These are phyloP conservation scores for Populus davidiana DNA, from an alignment of 345 rosid genomes.

Conservation along the genomic window DNA sequence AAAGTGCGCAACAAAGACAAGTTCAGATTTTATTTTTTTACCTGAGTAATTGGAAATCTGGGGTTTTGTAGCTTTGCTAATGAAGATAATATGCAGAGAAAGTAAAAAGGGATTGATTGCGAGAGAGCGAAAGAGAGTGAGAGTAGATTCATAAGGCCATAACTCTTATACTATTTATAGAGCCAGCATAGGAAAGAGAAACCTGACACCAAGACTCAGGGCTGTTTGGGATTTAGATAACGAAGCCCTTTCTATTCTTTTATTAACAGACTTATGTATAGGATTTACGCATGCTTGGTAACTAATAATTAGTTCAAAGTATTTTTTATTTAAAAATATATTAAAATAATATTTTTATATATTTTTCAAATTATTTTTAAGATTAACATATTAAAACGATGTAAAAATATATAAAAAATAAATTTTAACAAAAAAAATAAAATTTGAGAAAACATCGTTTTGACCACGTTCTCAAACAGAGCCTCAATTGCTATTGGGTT, in stretches of 20 bases:
- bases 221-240: too few relatives aligned
- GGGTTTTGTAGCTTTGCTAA: background rate
- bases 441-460: accelerated
- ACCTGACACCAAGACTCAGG: too few relatives aligned
- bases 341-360: too few relatives aligned
- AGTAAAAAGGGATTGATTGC: background rate
- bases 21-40: background rate
- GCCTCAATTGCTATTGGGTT: accelerated
- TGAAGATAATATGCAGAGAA: background rate
- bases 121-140: background rate
- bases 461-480: accelerated
- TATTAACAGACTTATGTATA: too few relatives aligned
- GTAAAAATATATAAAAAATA: too few relatives aligned
- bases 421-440: too few relatives aligned
- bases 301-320: too few relatives aligned
- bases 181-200: background rate
- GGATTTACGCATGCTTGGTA: too few relatives aligned
- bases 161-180: background rate
- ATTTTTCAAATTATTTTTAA: too few relatives aligned
- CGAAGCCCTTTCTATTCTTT: too few relatives aligned
- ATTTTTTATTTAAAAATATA: too few relatives aligned
- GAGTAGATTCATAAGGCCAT: background rate
- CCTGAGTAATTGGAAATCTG: conserved; percentile 12
- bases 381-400: accelerated
- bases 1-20: background rate